These are phyloP conservation scores for Chamaenerion angustifolium DNA, from an alignment of 345 rosid genomes.

Conservation along the genomic window DNA sequence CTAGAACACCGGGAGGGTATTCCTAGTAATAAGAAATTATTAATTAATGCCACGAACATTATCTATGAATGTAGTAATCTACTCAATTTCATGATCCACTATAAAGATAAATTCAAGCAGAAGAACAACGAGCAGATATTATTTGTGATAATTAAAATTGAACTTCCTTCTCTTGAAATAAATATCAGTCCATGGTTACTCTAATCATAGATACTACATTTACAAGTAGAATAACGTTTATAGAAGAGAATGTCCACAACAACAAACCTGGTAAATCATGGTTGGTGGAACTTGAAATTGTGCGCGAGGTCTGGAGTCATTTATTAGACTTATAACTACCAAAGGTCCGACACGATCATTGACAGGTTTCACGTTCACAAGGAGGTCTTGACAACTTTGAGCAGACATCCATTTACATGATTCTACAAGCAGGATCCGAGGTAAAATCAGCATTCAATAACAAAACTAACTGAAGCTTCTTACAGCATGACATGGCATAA, in stretches of 20 bases:
- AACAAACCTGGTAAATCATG: conserved; percentile 41
- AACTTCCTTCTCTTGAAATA: background rate
- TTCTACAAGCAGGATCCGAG: conserved; percentile 23
- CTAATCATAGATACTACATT: background rate
- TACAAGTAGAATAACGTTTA: background rate
- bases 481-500: no score
- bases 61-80: no score
- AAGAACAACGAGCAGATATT: background rate
- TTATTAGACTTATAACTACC: conserved; percentile 35
- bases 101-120: background rate
- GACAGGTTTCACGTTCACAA: conserved; percentile 39
- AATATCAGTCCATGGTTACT: background rate
- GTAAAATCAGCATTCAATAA: background rate
- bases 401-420: conserved; percentile 52
- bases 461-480: no score
- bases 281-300: conserved; percentile 25
- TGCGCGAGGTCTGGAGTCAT: conserved; percentile 24
- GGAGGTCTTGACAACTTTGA: conserved; percentile 37
- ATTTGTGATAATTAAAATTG: no score
- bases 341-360: conserved; percentile 56
- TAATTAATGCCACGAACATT: background rate
- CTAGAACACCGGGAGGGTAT: conserved; percentile 72
- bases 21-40: conserved; percentile 32
- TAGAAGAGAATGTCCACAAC: background rate
- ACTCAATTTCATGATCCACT: no score